Evolutionary conservation across 1,139 yeast genomes (phyloP).

Genomic region (Pichiaceae sp.): DNA sequence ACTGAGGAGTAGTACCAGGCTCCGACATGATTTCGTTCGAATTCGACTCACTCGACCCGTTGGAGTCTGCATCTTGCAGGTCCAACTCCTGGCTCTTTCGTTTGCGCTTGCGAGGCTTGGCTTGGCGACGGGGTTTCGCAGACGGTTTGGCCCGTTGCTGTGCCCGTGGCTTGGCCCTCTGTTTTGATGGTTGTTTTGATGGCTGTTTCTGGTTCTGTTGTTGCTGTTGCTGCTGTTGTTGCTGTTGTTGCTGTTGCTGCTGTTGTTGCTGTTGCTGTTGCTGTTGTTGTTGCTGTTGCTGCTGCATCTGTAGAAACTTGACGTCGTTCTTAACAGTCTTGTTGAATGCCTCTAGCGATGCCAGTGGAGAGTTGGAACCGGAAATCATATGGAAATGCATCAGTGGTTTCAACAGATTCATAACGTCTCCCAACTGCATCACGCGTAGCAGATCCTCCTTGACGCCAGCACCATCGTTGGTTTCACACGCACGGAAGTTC

Average conservation of each 20-base stretch:
- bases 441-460: conserved; percentile 57
- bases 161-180: not conserved
- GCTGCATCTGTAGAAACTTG: not conserved
- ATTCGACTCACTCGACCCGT: not conserved
- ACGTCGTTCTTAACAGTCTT: conserved; percentile 5
- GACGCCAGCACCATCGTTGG: conserved; percentile 49
- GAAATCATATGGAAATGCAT: conserved; percentile 46
- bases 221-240: not conserved
- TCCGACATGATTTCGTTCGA: not conserved
- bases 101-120: no score
- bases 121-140: no score
- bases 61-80: not conserved
- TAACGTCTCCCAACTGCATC: conserved; percentile 68
- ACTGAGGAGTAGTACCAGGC: not conserved
- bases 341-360: conserved; percentile 48
- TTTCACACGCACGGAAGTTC: conserved; percentile 31
- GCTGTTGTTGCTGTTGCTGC: not conserved
- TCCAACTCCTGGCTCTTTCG: not conserved
- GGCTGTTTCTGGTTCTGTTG: not conserved
- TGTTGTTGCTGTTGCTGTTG: not conserved
- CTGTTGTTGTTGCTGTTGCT: not conserved
- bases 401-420: conserved; percentile 59
- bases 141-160: not conserved
- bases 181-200: not conserved
- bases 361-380: conserved; percentile 45